Conservation (phyloP, 2,329 filamentous ascomycete species). For the Colletotrichum gloeosporioides region DNA sequence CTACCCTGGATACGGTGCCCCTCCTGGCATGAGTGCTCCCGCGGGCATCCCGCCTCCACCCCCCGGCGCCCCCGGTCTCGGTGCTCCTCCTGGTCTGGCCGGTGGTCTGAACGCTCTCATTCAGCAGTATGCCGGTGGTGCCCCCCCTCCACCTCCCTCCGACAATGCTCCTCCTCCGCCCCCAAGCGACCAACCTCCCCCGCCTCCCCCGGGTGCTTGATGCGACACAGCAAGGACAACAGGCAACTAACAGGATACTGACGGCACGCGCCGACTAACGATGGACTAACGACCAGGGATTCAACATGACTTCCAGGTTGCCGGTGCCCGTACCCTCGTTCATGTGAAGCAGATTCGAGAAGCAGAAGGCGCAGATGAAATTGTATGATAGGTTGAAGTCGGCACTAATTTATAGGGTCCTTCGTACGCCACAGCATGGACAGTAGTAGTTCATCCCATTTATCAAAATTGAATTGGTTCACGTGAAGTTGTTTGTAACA, state of each 20-base stretch:
- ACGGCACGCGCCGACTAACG: neutral
- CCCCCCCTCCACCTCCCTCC: constrained; percentile 57
- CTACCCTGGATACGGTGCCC: constrained; percentile 56
- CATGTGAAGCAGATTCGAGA: neutral
- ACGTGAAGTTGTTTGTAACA: neutral
- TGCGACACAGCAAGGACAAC: neutral
- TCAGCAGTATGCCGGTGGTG: constrained; percentile 65
- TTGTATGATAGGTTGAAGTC: constrained; percentile 10
- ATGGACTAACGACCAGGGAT: constrained; percentile 16
- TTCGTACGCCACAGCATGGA: neutral
- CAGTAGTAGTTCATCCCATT: neutral
- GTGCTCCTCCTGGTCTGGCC: constrained; percentile 57
- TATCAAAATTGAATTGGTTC: neutral
- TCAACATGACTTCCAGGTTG: neutral
- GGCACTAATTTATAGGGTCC: constrained; percentile 17
- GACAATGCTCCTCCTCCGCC: constrained; percentile 66
- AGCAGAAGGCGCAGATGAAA: neutral
- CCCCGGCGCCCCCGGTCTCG: constrained; percentile 45
- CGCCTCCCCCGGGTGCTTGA: constrained; percentile 62
- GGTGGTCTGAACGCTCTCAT: constrained; percentile 69
- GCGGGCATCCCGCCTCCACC: constrained; percentile 31
- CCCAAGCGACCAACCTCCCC: constrained; percentile 64
- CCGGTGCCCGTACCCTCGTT: neutral
- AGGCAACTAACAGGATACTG: constrained; percentile 3
- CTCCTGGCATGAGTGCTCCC: constrained; percentile 55